phyloP scores from a whole-genome alignment of 208 protist species.

The Wallacemonas sp. region DNA sequence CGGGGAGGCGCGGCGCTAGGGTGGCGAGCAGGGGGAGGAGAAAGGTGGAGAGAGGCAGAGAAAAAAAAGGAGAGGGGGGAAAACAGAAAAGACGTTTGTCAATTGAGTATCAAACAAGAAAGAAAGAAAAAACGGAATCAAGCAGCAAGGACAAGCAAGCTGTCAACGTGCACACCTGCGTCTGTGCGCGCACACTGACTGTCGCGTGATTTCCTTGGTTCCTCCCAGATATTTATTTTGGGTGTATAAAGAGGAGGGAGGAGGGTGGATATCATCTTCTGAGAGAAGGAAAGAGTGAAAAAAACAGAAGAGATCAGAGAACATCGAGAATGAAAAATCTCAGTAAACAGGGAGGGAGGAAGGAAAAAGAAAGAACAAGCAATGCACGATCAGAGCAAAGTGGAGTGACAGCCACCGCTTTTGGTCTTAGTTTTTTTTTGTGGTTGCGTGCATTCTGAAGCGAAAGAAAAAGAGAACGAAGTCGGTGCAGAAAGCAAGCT shows the following conservation, averaged over 20 bases:
- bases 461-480: slow-evolving; percentile 15
- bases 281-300: too few species aligned
- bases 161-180: too few species aligned
- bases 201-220: too few species aligned
- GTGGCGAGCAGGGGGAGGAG: not conserved
- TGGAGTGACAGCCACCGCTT: slow-evolving; percentile 7
- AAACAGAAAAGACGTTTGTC: slow-evolving; percentile 11
- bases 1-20: too few species aligned
- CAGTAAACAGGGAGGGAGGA: not conserved
- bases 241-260: too few species aligned
- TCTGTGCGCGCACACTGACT: too few species aligned
- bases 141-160: too few species aligned
- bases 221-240: too few species aligned
- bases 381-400: slow-evolving; percentile 10
- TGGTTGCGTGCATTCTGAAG: slow-evolving; percentile 5
- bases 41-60: not conserved
- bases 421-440: not conserved
- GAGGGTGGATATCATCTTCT: too few species aligned
- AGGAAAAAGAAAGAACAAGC: slow-evolving; percentile 11
- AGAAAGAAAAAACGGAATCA: slow-evolving; percentile 3
- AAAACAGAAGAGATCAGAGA: not conserved
- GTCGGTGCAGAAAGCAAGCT: too few species aligned
- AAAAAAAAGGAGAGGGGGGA: slow-evolving; percentile 1
- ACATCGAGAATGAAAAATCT: not conserved
- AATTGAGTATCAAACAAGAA: too few species aligned